phyloP scores from a whole-genome alignment of 192 early-diverging fungal genomes.

The Obelidium mucronatum region DNA sequence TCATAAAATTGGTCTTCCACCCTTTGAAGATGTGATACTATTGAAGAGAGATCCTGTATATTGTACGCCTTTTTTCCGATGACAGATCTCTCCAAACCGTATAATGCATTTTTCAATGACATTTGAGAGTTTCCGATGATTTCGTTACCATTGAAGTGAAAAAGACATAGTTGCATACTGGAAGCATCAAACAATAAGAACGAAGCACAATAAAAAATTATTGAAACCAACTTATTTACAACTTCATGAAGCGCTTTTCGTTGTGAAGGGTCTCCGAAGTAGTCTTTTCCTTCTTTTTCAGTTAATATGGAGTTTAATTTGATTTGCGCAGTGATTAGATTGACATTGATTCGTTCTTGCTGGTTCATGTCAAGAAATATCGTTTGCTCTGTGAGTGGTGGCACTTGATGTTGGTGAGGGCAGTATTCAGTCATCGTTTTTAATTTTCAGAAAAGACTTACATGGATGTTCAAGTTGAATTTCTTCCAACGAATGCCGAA shows the following conservation, averaged over 20 bases:
- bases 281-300: slow-evolving; percentile 71
- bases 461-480: too few species aligned
- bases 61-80: slow-evolving; percentile 12
- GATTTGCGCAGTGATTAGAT: slow-evolving; percentile 69
- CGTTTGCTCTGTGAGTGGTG: slow-evolving; percentile 63
- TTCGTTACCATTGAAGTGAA: slow-evolving; percentile 14
- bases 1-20: slow-evolving; percentile 9
- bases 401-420: slow-evolving; percentile 67
- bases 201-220: background rate
- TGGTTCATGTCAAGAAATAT: slow-evolving; percentile 56
- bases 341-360: slow-evolving; percentile 60
- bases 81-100: slow-evolving; percentile 1
- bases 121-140: slow-evolving; percentile 7
- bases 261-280: slow-evolving; percentile 75
- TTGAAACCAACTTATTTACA: slow-evolving; percentile 12
- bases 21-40: slow-evolving; percentile 4
- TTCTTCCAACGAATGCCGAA: slow-evolving; percentile 69
- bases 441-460: too few species aligned
- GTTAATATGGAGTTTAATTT: slow-evolving; percentile 76
- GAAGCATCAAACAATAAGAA: slow-evolving; percentile 13
- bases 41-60: background rate
- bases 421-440: too few species aligned
- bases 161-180: background rate
- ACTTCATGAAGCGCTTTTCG: slow-evolving; percentile 48
- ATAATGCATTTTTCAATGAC: background rate